phyloP scores from a whole-genome alignment of 1,284 basidiomycete genomes.

The Moesziomyces antarcticus region DNA sequence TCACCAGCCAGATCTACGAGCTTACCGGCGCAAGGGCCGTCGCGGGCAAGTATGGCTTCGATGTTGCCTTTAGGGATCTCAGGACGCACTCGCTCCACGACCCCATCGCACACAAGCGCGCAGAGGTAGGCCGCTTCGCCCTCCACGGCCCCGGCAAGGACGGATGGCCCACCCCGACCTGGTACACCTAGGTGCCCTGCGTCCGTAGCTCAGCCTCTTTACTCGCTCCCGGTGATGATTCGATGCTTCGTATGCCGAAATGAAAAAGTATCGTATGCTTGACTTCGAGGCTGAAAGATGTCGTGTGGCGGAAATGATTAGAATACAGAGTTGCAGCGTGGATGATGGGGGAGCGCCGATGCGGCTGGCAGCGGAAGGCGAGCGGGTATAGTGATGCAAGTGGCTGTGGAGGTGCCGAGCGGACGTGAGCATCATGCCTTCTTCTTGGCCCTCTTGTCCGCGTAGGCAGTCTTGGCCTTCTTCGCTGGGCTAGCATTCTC shows the following conservation, averaged over 20 bases:
- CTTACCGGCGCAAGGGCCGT: conserved; percentile 64
- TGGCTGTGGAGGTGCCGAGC: background rate
- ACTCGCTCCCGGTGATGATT: background rate
- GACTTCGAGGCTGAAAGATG: background rate
- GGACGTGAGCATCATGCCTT: background rate
- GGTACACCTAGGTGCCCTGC: conserved; percentile 45
- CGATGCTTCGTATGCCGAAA: background rate
- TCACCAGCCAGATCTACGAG: conserved; percentile 66
- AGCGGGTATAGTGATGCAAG: background rate
- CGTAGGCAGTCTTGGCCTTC: background rate
- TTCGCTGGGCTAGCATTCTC: background rate
- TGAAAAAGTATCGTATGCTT: background rate
- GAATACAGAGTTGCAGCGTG: conserved; percentile 2
- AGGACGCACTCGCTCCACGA: conserved; percentile 66
- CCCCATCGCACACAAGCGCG: conserved; percentile 65
- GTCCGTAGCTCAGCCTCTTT: too few relatives aligned
- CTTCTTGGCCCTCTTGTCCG: background rate
- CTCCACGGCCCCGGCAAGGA: conserved; percentile 59
- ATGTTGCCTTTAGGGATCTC: conserved; percentile 56
- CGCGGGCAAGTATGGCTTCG: conserved; percentile 63
- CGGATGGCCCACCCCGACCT: conserved; percentile 60
- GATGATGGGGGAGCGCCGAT: background rate
- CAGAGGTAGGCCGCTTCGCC: conserved; percentile 61
- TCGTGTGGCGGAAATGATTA: background rate
- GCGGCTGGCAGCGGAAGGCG: background rate